phyloP scores from a whole-genome alignment of 2,329 filamentous ascomycete species.

The Scolecobasidium constrictum region DNA sequence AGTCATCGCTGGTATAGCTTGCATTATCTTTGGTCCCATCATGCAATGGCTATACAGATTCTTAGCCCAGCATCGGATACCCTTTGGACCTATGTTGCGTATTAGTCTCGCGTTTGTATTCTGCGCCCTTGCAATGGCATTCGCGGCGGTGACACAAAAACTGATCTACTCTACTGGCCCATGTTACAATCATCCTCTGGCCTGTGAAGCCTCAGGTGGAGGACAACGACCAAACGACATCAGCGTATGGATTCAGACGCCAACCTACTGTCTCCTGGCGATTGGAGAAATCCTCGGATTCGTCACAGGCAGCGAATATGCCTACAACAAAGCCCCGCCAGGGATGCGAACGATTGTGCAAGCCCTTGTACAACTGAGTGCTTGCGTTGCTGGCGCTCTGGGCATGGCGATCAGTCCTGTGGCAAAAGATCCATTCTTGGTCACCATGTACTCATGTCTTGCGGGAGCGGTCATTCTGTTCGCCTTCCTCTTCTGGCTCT shows the following conservation, averaged over 20 bases:
- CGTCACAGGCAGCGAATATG: conserved; percentile 32
- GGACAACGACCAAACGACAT: conserved; percentile 19
- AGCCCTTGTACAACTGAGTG: conserved; percentile 22
- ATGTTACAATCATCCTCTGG: conserved; percentile 24
- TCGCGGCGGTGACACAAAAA: conserved; percentile 21
- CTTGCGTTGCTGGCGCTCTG: conserved; percentile 19
- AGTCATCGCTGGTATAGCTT: conserved; percentile 21
- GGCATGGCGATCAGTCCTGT: conserved; percentile 22
- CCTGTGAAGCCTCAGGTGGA: conserved; percentile 17
- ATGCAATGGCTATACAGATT: conserved; percentile 21
- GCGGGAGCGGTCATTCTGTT: conserved; percentile 15
- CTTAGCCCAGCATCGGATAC: conserved; percentile 18
- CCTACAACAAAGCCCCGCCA: conserved; percentile 31
- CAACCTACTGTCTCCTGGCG: conserved; percentile 28
- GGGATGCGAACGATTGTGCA: conserved; percentile 30
- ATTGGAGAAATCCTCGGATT: conserved; percentile 32
- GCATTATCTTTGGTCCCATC: conserved; percentile 22
- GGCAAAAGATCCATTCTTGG: conserved; percentile 20
- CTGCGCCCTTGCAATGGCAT: conserved; percentile 18
- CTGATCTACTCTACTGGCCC: conserved; percentile 20
- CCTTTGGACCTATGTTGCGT: conserved; percentile 19
- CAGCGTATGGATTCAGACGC: conserved; percentile 30
- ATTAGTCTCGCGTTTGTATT: conserved; percentile 23
- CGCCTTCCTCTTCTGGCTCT: conserved; percentile 15
- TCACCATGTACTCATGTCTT: conserved; percentile 19